Conservation (phyloP, 2,329 filamentous ascomycete genomes). For the Pseudocercospora cruenta region DNA sequence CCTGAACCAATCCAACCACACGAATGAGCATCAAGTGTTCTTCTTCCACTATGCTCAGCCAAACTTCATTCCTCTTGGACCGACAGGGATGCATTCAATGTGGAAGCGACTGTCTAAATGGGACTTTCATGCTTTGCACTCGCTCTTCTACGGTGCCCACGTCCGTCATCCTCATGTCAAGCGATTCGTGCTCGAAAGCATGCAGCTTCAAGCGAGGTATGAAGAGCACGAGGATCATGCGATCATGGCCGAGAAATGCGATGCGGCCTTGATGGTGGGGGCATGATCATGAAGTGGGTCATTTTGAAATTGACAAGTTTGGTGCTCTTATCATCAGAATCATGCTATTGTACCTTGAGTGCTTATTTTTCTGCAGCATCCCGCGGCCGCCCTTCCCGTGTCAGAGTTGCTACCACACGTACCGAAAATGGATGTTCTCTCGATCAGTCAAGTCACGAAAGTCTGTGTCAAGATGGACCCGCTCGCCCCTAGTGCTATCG, state of each 20-base stretch:
- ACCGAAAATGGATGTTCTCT: constrained; percentile 21
- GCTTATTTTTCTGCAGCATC: too few species aligned
- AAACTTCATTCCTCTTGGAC: constrained; percentile 72
- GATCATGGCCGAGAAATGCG: constrained; percentile 29
- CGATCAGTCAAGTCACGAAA: constrained; percentile 20
- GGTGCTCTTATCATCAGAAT: too few species aligned
- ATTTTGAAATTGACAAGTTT: too few species aligned
- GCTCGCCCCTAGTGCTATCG: constrained; percentile 9
- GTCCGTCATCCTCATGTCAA: constrained; percentile 62
- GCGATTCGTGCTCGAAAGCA: constrained; percentile 70
- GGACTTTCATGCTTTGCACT: constrained; percentile 68
- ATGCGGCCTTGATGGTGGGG: background rate
- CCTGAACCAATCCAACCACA: constrained; percentile 45
- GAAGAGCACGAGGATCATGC: constrained; percentile 33
- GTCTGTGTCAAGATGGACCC: constrained; percentile 15
- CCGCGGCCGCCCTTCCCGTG: background rate
- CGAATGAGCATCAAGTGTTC: constrained; percentile 56
- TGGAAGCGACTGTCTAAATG: constrained; percentile 68
- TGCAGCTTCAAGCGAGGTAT: constrained; percentile 68
- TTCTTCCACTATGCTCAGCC: constrained; percentile 78
- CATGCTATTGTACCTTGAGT: too few species aligned
- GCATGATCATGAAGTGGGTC: too few species aligned
- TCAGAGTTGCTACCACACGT: constrained; percentile 9
- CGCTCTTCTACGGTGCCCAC: constrained; percentile 67
- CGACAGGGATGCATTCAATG: constrained; percentile 66